phyloP scores from a whole-genome alignment of 192 early-diverging fungal genomes.

The Coemansia umbellata region DNA sequence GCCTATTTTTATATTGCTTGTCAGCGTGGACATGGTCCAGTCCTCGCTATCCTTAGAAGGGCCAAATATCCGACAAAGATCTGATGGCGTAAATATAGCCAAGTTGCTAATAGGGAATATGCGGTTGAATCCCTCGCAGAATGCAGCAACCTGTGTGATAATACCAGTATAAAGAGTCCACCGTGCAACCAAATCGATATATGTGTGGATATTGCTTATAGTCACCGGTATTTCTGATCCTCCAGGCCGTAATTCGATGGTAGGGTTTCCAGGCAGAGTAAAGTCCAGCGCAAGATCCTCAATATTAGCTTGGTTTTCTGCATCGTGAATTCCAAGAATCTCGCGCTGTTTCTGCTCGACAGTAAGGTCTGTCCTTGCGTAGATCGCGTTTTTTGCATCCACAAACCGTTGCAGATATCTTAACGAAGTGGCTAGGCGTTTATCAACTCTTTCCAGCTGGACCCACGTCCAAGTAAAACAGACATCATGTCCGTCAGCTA shows the following conservation, averaged over 20 bases:
- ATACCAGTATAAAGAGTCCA: constrained; percentile 66
- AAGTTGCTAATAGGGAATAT: constrained; percentile 74
- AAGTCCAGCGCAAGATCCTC: constrained; percentile 80
- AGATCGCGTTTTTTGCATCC: constrained; percentile 55
- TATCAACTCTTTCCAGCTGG: constrained; percentile 59
- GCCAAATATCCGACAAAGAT: constrained; percentile 69
- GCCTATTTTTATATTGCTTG: constrained; percentile 71
- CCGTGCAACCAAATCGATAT: constrained; percentile 64
- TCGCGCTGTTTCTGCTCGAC: constrained; percentile 42
- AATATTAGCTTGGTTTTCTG: constrained; percentile 44
- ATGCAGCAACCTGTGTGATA: constrained; percentile 65
- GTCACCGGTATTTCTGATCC: constrained; percentile 69
- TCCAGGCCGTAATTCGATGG: constrained; percentile 58
- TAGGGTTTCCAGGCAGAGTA: constrained; percentile 77
- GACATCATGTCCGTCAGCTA: background rate
- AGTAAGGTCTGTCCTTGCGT: constrained; percentile 50
- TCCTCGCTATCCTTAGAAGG: constrained; percentile 62
- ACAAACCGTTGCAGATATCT: constrained; percentile 63
- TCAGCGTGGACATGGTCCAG: constrained; percentile 69
- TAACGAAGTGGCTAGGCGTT: constrained; percentile 63
- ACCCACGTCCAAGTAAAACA: constrained; percentile 21
- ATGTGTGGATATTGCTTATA: constrained; percentile 77
- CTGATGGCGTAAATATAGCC: constrained; percentile 64
- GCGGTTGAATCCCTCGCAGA: constrained; percentile 73
- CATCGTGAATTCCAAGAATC: constrained; percentile 51